These are phyloP conservation scores for Crithidia bombi DNA, from an alignment of 208 protist genomes.

Conservation along the genomic window DNA sequence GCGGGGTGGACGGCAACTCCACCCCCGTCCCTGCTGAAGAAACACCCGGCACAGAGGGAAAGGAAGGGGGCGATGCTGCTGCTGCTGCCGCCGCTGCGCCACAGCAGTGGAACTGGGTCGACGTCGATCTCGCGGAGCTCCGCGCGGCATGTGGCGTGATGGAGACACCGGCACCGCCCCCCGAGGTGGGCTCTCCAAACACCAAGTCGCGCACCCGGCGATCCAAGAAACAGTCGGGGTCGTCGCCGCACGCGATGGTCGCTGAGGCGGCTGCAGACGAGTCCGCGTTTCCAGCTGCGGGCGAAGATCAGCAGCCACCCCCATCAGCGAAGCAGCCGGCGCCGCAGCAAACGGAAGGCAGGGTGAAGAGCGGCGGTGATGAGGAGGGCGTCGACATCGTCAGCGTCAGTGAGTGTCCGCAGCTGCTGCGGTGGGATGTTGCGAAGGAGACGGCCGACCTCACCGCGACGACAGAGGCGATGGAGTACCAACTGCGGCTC, in stretches of 20 bases:
- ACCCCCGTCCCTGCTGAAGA: neutral
- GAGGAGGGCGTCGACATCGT: conserved; percentile 4
- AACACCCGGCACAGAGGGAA: neutral
- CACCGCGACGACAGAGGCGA: conserved; percentile 14
- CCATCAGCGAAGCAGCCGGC: neutral
- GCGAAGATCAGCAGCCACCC: neutral
- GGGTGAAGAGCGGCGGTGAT: neutral
- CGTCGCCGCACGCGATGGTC: neutral
- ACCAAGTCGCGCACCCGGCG: neutral
- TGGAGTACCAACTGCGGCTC: conserved; percentile 10
- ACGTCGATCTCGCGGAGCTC: conserved; percentile 20
- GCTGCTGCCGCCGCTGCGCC: neutral
- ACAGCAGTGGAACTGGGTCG: conserved; percentile 31
- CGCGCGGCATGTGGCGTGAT: conserved; percentile 21
- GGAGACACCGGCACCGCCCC: too few relatives aligned
- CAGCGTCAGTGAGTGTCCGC: conserved; percentile 4
- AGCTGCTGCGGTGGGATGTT: conserved; percentile 24
- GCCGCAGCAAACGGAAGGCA: neutral
- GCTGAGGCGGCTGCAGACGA: neutral
- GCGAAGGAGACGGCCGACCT: conserved; percentile 21
- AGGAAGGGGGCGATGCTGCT: neutral
- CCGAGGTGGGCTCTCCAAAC: too few relatives aligned
- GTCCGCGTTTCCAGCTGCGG: neutral
- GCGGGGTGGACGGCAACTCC: neutral
- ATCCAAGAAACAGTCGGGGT: conserved; percentile 4